phyloP scores from a whole-genome alignment of 139 green algal species.

The Chlorella vulgaris region DNA sequence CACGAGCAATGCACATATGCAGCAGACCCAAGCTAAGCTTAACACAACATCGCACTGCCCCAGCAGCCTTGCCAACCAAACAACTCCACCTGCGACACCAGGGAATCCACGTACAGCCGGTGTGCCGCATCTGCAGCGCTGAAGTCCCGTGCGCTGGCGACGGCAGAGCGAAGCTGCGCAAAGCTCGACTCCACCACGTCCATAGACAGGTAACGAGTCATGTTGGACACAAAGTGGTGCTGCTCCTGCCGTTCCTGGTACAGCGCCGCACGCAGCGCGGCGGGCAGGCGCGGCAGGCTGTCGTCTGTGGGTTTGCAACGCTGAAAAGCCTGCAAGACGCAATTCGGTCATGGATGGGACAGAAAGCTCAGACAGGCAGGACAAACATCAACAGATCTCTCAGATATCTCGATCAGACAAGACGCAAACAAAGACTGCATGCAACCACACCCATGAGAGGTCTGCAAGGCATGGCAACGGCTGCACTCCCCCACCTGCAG shows the following conservation, averaged over 20 bases:
- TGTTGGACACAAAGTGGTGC: conserved; percentile 70
- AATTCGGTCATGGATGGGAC: too few species aligned
- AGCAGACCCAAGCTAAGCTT: too few species aligned
- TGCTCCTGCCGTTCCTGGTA: conserved; percentile 80
- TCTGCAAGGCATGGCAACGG: background rate
- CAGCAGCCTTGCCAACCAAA: background rate
- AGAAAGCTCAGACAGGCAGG: too few species aligned
- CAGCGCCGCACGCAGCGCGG: conserved; percentile 37
- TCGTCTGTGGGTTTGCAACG: background rate
- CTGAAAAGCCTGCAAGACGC: conserved; percentile 19
- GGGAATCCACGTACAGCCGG: conserved; percentile 44
- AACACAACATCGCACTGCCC: too few species aligned
- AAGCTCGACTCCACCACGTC: conserved; percentile 85
- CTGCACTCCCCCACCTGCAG: conserved; percentile 28
- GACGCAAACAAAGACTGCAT: too few species aligned
- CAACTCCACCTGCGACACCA: conserved; percentile 51
- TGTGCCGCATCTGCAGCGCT: conserved; percentile 71
- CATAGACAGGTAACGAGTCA: conserved; percentile 50
- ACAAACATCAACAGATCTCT: too few species aligned
- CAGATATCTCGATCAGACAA: too few species aligned
- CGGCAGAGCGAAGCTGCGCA: conserved; percentile 48
- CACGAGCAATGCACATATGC: too few species aligned
- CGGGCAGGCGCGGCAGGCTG: conserved; percentile 1
- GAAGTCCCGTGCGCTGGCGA: conserved; percentile 73
- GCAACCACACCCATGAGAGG: too few species aligned